Percentiles rank a stretch among this genome's conserved stretches.
Conservation (phyloP, 108 stramenopile species). For the Nitzschia sp. region DNA sequence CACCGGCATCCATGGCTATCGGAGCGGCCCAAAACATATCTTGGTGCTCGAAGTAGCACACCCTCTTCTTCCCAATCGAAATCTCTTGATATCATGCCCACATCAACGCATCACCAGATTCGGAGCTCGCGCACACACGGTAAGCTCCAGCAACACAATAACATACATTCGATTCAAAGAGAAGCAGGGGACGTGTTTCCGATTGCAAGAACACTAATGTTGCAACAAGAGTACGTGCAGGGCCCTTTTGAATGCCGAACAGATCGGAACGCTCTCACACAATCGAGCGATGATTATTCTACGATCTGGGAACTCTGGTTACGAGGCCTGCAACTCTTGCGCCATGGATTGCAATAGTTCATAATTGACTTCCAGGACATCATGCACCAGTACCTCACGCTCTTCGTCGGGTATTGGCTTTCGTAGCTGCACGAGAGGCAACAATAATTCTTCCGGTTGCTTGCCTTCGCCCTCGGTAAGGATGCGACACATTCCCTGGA, state of each 20-base stretch:
- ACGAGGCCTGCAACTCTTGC: not conserved
- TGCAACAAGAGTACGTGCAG: too few species aligned
- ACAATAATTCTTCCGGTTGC: conserved; percentile 22
- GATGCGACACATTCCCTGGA: conserved; percentile 59
- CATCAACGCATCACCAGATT: conserved; percentile 5
- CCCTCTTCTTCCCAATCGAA: not conserved
- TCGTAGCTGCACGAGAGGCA: conserved; percentile 17
- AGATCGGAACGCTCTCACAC: too few species aligned
- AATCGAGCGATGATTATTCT: too few species aligned
- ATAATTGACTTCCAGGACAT: conserved; percentile 27
- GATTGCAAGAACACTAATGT: too few species aligned
- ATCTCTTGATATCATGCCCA: conserved; percentile 20
- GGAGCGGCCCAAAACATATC: conserved; percentile 21
- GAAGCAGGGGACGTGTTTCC: too few species aligned
- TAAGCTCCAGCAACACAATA: conserved; percentile 3
- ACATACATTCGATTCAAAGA: conserved; percentile 2
- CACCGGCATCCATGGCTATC: conserved; percentile 11
- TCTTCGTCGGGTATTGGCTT: conserved; percentile 26
- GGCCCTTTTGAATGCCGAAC: too few species aligned
- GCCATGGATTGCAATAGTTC: conserved; percentile 13
- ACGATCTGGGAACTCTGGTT: too few species aligned
- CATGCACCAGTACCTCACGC: conserved; percentile 12
- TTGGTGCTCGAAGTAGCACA: conserved; percentile 13
- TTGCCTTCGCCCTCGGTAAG: conserved; percentile 25
- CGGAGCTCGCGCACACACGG: conserved; percentile 20